Evolutionary conservation across 768 basidiomycete species (phyloP), one percentile per base, ranked within the genome.

Genomic region (Pleurotus salmoneostramineus): DNA sequence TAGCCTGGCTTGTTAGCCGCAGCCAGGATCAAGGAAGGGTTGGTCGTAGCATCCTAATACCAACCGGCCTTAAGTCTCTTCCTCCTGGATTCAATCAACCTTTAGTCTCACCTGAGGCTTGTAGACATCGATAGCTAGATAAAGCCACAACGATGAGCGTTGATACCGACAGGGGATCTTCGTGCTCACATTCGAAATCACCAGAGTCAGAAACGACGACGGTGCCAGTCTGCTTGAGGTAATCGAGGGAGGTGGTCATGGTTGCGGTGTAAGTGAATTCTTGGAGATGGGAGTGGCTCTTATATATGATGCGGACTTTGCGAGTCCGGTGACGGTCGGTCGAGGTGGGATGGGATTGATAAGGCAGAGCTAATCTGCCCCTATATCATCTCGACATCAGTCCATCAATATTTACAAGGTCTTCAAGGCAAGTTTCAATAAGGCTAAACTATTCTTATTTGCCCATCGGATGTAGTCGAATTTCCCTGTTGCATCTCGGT

Each of bases 131-230:
- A 98, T 97, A 63, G 90, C 93, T 95, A 71, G 62, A 34, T 43
- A 65, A 52, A 56, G 60, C 62, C 65, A 61, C 62, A 62, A 56
- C 58, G 58, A 62, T 69, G 43, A 72, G 62, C 33, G 60, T 46
- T 32, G 60, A 43, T 27, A 62, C 56, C 50, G 15, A 60, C 36
- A 56, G 45, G 50, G 60, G 45, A 7, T 21, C 43, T 58, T 15
- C 36, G 58, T 80, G 67, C 79, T 56, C 64, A 81, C 93, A 82
- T 75, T 91, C 92, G 70, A 97, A 96, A 76, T 97, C 95, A 56
- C 95, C 96, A 58, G 94, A 95, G 81, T 99, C 96, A 49, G 93
- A 95, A 69, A 96, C 94, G 75, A 98, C 95, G 72, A 91, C 84
- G 69, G 96, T 98, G 67, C 95, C 96, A 66, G 91, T 90, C 65